Evolutionary conservation across 805 yeast species (phyloP).

Genomic region (Candida nanaspora): DNA sequence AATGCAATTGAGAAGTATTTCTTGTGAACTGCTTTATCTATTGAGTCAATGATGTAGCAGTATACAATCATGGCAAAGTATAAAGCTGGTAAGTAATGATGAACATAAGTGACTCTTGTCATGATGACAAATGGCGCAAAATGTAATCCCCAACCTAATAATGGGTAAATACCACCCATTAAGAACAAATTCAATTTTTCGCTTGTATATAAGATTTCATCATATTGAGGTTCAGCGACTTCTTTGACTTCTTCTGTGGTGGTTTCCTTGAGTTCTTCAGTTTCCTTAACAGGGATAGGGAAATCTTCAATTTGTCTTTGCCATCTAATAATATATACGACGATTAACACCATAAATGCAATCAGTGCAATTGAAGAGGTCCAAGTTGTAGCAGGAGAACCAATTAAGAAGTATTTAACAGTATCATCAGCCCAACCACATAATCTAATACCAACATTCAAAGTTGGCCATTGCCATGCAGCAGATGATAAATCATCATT

Average conservation of each 20-base stretch:
- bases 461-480: constrained; percentile 90
- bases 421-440: constrained; percentile 60
- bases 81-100: constrained; percentile 92
- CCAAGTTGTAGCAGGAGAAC: constrained; percentile 78
- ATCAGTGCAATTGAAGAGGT: constrained; percentile 55
- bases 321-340: constrained; percentile 60
- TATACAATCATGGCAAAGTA: constrained; percentile 85
- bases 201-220: background rate
- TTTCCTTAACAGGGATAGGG: constrained; percentile 13
- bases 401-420: constrained; percentile 60
- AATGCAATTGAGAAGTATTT: constrained; percentile 21
- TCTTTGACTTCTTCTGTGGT: constrained; percentile 4
- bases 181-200: constrained; percentile 24
- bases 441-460: constrained; percentile 67
- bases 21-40: constrained; percentile 14
- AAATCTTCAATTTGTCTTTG: constrained; percentile 73
- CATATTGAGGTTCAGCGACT: constrained; percentile 1
- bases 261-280: constrained; percentile 7
- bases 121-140: constrained; percentile 82
- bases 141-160: constrained; percentile 86
- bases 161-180: constrained; percentile 75
- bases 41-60: constrained; percentile 49
- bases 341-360: constrained; percentile 39
- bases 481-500: constrained; percentile 62
- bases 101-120: constrained; percentile 97